Conservation (phyloP, 2,329 filamentous ascomycete species). For the Cordyceps fumosorosea region DNA sequence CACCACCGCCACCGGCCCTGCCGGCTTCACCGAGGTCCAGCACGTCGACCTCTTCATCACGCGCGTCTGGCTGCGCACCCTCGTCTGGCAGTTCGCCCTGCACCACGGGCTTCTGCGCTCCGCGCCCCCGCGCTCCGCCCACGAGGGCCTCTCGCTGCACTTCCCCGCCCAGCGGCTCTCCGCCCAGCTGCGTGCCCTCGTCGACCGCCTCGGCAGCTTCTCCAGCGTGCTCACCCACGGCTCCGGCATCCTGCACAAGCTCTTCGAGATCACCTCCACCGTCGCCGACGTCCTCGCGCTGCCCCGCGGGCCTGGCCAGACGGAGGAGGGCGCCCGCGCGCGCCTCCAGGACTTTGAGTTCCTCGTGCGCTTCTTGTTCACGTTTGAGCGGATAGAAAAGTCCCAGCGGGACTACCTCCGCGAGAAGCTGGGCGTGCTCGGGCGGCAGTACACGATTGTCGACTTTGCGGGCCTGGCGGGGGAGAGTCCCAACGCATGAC, state of each 20-base stretch:
- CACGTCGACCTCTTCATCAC: slow-evolving; percentile 35
- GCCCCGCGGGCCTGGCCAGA: slow-evolving; percentile 32
- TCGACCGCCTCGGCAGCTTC: slow-evolving; percentile 28
- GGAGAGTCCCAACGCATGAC: slow-evolving; percentile 16
- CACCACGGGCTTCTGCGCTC: slow-evolving; percentile 32
- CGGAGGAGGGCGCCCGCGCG: slow-evolving; percentile 36
- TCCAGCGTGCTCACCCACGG: slow-evolving; percentile 48
- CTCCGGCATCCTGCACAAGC: slow-evolving; percentile 49
- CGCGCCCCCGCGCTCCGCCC: slow-evolving; percentile 24
- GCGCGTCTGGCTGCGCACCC: slow-evolving; percentile 33
- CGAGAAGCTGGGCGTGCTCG: slow-evolving; percentile 31
- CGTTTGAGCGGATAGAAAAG: slow-evolving; percentile 40
- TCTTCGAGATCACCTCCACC: slow-evolving; percentile 54
- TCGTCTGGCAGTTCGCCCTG: slow-evolving; percentile 36
- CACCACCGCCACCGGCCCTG: slow-evolving; percentile 16
- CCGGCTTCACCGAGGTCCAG: slow-evolving; percentile 31
- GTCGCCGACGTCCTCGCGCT: slow-evolving; percentile 52
- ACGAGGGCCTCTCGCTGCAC: slow-evolving; percentile 33
- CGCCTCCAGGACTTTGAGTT: slow-evolving; percentile 49
- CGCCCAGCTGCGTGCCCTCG: slow-evolving; percentile 31
- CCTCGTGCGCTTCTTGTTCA: slow-evolving; percentile 43
- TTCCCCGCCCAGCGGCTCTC: slow-evolving; percentile 34
- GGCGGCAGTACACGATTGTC: slow-evolving; percentile 25
- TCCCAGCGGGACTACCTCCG: slow-evolving; percentile 36
- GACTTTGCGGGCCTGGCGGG: slow-evolving; percentile 23